Percentiles rank a stretch among this genome's conserved stretches.
phyloP scores from a whole-genome alignment of 495 filamentous ascomycete genomes.

The Tuber microsphaerosporum region DNA sequence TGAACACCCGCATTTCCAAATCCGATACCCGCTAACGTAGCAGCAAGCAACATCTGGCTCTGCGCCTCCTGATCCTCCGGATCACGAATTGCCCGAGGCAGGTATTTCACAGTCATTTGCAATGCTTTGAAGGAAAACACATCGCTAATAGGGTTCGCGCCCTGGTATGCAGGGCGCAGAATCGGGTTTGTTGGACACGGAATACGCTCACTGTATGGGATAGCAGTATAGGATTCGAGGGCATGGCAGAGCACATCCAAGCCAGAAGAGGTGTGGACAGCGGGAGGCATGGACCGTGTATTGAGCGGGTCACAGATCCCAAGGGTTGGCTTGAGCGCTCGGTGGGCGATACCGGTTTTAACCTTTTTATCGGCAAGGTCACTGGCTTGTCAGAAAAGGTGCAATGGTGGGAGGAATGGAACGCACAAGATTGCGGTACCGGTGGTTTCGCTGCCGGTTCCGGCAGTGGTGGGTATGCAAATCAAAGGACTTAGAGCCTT shows the following conservation, averaged over 20 bases:
- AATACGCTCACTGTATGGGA: conserved; percentile 76
- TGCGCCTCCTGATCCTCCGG: conserved; percentile 88
- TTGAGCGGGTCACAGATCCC: conserved; percentile 95
- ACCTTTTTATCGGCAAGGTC: conserved; percentile 79
- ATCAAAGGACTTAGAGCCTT: conserved; percentile 74
- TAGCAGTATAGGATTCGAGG: conserved; percentile 92
- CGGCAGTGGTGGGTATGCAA: conserved; percentile 90
- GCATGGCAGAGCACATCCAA: conserved; percentile 91
- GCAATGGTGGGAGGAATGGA: neutral
- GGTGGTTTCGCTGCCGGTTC: conserved; percentile 91
- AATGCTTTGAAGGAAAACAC: conserved; percentile 86
- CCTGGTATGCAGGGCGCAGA: conserved; percentile 86
- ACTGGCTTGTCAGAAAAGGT: conserved; percentile 21
- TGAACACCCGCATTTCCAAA: conserved; percentile 98
- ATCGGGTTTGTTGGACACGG: conserved; percentile 86
- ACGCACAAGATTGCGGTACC: conserved; percentile 82
- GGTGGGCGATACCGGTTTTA: conserved; percentile 92
- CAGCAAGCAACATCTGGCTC: conserved; percentile 86
- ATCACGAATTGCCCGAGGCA: conserved; percentile 75
- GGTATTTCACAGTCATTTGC: conserved; percentile 73
- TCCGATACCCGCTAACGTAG: conserved; percentile 87
- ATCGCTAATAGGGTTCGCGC: conserved; percentile 93
- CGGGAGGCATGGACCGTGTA: conserved; percentile 87
- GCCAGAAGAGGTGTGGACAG: conserved; percentile 80
- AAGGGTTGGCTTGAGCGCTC: conserved; percentile 87